Evolutionary conservation across 495 filamentous ascomycete genomes (phyloP).

Genomic region (Trichoderma erinaceum): DNA sequence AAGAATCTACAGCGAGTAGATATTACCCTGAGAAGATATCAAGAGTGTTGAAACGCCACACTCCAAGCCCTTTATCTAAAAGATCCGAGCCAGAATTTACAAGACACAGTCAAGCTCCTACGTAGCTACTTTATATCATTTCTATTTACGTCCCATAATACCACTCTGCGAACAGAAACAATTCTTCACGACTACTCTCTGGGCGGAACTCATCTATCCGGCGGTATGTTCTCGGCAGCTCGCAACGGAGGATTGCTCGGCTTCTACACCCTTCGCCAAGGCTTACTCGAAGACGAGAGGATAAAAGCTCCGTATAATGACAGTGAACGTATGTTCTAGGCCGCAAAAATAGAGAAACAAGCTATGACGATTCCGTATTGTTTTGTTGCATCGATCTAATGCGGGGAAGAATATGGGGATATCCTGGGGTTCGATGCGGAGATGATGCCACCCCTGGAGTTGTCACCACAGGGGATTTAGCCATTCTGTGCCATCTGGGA

Average conservation of each 20-base stretch:
- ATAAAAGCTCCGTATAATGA: not conserved
- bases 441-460: not conserved
- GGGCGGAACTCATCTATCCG: not conserved
- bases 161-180: not conserved
- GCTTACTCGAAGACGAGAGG: not conserved
- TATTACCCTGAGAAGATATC: not conserved
- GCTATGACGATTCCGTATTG: not conserved
- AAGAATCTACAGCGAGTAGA: not conserved
- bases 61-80: not conserved
- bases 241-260: constrained; percentile 7
- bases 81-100: not conserved
- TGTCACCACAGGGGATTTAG: not conserved
- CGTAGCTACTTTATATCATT: not conserved
- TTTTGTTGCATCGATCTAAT: constrained; percentile 1
- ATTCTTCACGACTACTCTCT: not conserved
- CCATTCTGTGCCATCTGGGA: not conserved
- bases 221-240: not conserved
- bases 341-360: not conserved
- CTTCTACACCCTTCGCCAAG: not conserved
- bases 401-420: not conserved
- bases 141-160: not conserved
- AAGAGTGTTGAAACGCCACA: not conserved
- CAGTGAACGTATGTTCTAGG: not conserved
- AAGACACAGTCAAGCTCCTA: not conserved
- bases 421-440: constrained; percentile 1